These are phyloP conservation scores for Phytophthora chlamydospora DNA, from an alignment of 352 stramenopile species.

Conservation along the genomic window DNA sequence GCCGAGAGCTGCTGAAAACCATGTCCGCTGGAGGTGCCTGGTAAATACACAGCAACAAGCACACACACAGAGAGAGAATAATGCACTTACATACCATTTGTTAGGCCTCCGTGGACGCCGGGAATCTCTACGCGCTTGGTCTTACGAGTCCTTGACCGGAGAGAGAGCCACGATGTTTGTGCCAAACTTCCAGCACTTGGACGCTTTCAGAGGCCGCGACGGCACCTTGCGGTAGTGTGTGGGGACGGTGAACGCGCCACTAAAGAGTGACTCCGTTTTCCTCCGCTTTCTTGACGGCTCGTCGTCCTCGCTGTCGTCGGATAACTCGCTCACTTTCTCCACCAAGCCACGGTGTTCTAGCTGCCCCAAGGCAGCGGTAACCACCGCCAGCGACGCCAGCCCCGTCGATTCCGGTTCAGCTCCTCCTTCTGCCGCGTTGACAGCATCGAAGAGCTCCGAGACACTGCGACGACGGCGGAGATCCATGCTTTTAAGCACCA, in stretches of 20 bases:
- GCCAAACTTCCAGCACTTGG: conserved; percentile 73
- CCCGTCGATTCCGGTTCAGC: conserved; percentile 6
- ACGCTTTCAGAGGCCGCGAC: conserved; percentile 68
- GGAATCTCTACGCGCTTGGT: conserved; percentile 4
- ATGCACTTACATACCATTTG: conserved; percentile 44
- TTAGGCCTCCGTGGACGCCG: conserved; percentile 18
- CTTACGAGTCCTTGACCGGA: conserved; percentile 32
- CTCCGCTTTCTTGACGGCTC: conserved; percentile 31
- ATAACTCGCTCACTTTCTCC: conserved; percentile 47
- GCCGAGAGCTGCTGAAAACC: conserved; percentile 55
- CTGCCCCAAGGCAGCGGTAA: conserved; percentile 64
- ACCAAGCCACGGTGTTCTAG: conserved; percentile 57
- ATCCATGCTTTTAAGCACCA: conserved; percentile 66
- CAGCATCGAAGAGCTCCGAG: conserved; percentile 59
- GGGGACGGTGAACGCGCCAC: conserved; percentile 34
- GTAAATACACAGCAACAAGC: conserved; percentile 9
- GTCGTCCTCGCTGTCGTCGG: conserved; percentile 18
- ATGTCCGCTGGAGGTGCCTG: conserved; percentile 34
- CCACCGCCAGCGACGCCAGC: conserved; percentile 51
- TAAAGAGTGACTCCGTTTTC: conserved; percentile 25
- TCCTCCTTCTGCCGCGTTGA: conserved; percentile 33
- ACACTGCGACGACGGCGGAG: conserved; percentile 59
- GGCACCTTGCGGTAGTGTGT: conserved; percentile 72
- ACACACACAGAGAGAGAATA: conserved; percentile 16
- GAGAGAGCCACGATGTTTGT: conserved; percentile 41